Conservation (phyloP, 2,329 filamentous ascomycete species). For the Claviceps cyperi region DNA sequence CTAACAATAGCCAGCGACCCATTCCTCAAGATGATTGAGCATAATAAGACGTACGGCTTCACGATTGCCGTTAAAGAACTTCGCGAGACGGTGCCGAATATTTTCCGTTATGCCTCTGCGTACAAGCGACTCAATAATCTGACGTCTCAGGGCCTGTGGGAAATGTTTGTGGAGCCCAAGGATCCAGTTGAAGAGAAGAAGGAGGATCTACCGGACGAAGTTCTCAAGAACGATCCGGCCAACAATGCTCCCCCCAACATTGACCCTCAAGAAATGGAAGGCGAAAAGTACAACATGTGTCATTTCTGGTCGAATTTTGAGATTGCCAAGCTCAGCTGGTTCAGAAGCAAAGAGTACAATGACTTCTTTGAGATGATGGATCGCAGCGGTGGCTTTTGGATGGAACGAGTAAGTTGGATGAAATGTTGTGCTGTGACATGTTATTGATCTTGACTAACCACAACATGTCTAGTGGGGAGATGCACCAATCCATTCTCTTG, state of each 20-base stretch:
- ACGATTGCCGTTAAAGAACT: conserved; percentile 98
- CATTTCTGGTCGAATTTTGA: conserved; percentile 99
- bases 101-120: conserved; percentile 96
- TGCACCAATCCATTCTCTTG: conserved; percentile 93
- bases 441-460: conserved; percentile 14
- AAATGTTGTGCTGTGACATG: background rate
- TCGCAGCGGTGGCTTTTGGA: conserved; percentile 95
- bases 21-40: conserved; percentile 84
- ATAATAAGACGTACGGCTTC: conserved; percentile 97
- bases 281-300: conserved; percentile 98
- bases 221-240: conserved; percentile 60
- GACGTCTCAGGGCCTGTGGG: conserved; percentile 85
- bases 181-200: conserved; percentile 50
- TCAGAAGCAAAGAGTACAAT: conserved; percentile 92
- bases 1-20: conserved; percentile 41
- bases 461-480: conserved; percentile 70
- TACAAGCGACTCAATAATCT: conserved; percentile 90
- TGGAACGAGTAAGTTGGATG: conserved; percentile 60
- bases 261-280: conserved; percentile 88
- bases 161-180: conserved; percentile 83
- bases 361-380: conserved; percentile 99
- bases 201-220: conserved; percentile 64
- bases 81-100: conserved; percentile 93
- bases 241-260: conserved; percentile 61
- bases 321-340: conserved; percentile 88